Conservation (phyloP, 2,329 filamentous ascomycete genomes). For the Aspergillus sp. region DNA sequence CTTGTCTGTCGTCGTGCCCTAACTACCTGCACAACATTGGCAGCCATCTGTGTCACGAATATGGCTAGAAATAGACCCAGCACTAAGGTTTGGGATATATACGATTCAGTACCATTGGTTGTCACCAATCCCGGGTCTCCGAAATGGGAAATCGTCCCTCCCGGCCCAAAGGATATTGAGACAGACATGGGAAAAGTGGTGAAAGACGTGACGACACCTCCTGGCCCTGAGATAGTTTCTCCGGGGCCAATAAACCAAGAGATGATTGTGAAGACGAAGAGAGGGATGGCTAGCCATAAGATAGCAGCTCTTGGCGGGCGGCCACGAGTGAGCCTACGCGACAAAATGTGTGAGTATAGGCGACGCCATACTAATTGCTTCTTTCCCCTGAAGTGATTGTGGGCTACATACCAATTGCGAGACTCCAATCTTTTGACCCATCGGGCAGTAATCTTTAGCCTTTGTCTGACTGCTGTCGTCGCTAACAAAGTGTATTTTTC, state of each 20-base stretch:
- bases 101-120: conserved; percentile 18
- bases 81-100: conserved; percentile 34
- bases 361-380: neutral
- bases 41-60: conserved; percentile 30
- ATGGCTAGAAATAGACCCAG: conserved; percentile 32
- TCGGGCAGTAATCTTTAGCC: conserved; percentile 76
- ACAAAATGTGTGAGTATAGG: conserved; percentile 12
- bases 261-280: conserved; percentile 34
- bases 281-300: conserved; percentile 46
- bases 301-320: conserved; percentile 36
- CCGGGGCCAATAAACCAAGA: conserved; percentile 27
- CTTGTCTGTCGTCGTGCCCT: conserved; percentile 22
- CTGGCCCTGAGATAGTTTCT: conserved; percentile 21
- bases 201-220: conserved; percentile 32
- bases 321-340: conserved; percentile 29
- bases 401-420: conserved; percentile 64
- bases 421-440: conserved; percentile 76
- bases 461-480: conserved; percentile 73
- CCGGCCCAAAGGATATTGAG: conserved; percentile 33
- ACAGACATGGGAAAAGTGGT: conserved; percentile 39
- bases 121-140: neutral
- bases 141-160: conserved; percentile 9
- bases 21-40: conserved; percentile 29
- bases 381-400: neutral
- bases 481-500: conserved; percentile 77